phyloP scores from a whole-genome alignment of 768 basidiomycete genomes.

The Suillus discolor region DNA sequence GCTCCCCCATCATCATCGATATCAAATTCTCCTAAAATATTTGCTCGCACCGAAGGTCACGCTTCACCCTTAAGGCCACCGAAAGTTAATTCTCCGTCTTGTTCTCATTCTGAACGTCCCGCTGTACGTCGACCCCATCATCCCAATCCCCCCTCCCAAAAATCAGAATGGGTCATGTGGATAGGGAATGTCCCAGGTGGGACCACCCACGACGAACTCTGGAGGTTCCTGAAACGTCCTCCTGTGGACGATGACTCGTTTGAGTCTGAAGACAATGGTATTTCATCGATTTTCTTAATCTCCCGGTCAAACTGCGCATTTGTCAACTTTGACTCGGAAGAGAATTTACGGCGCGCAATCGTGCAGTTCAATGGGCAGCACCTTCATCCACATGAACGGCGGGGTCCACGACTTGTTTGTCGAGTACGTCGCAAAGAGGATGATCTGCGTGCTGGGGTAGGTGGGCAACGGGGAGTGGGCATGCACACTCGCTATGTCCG shows the following conservation, averaged over 20 bases:
- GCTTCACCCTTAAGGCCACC: slow-evolving; percentile 8
- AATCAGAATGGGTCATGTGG: slow-evolving; percentile 97
- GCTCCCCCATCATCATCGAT: slow-evolving; percentile 8
- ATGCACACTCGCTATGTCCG: slow-evolving; percentile 85
- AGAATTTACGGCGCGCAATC: slow-evolving; percentile 67
- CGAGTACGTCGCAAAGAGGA: slow-evolving; percentile 80
- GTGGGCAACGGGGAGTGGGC: slow-evolving; percentile 84
- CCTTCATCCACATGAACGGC: slow-evolving; percentile 68
- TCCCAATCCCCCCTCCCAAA: slow-evolving; percentile 68
- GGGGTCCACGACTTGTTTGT: slow-evolving; percentile 82
- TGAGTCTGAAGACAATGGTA: slow-evolving; percentile 44
- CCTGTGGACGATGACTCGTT: slow-evolving; percentile 11
- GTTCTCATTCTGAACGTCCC: slow-evolving; percentile 28
- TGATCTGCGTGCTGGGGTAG: slow-evolving; percentile 87
- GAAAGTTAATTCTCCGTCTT: slow-evolving; percentile 7
- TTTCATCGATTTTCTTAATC: slow-evolving; percentile 89
- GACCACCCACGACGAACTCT: slow-evolving; percentile 81
- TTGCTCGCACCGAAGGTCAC: neutral
- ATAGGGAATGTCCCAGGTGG: slow-evolving; percentile 89
- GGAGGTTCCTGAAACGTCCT: slow-evolving; percentile 72
- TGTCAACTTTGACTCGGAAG: slow-evolving; percentile 78
- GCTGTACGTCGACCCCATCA: slow-evolving; percentile 59
- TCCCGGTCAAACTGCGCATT: slow-evolving; percentile 95
- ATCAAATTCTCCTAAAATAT: slow-evolving; percentile 7
- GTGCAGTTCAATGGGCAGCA: slow-evolving; percentile 68